Evolutionary conservation across 2,329 filamentous ascomycete genomes (phyloP).

Genomic region (Chaetomium olivaceum): DNA sequence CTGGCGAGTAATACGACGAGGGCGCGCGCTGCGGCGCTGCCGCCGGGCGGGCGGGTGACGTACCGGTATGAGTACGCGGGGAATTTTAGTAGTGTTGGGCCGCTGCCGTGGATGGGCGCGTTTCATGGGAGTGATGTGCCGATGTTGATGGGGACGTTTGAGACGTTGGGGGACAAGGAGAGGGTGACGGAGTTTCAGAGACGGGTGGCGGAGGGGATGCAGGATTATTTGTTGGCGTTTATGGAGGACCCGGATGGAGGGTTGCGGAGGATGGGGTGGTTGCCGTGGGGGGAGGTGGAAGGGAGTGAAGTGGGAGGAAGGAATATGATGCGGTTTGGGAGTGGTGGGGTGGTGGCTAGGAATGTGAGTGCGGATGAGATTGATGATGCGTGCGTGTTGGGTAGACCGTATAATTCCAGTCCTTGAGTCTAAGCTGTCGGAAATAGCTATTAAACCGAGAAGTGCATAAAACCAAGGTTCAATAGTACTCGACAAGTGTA

Average conservation of each 20-base stretch:
- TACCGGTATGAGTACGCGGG: constrained; percentile 46
- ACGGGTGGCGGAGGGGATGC: constrained; percentile 31
- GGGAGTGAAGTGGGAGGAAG: constrained; percentile 16
- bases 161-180: neutral
- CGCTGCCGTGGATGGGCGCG: constrained; percentile 43
- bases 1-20: constrained; percentile 33
- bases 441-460: too few species aligned
- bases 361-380: constrained; percentile 27
- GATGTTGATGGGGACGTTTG: constrained; percentile 31
- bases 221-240: constrained; percentile 33
- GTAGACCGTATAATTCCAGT: constrained; percentile 25
- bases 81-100: constrained; percentile 44
- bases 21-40: constrained; percentile 5
- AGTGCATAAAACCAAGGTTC: too few species aligned
- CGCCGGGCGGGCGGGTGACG: constrained; percentile 32
- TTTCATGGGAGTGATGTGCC: constrained; percentile 31
- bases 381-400: constrained; percentile 29
- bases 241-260: constrained; percentile 31
- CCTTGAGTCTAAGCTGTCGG: constrained; percentile 9
- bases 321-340: constrained; percentile 29
- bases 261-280: constrained; percentile 30
- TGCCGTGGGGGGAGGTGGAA: constrained; percentile 25
- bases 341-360: constrained; percentile 10
- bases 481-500: too few species aligned
- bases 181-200: constrained; percentile 25